Evolutionary conservation across 106 monocot genomes (phyloP), one percentile per base, ranked within the genome.

Genomic region (Dendrobium chrysotoxum): DNA sequence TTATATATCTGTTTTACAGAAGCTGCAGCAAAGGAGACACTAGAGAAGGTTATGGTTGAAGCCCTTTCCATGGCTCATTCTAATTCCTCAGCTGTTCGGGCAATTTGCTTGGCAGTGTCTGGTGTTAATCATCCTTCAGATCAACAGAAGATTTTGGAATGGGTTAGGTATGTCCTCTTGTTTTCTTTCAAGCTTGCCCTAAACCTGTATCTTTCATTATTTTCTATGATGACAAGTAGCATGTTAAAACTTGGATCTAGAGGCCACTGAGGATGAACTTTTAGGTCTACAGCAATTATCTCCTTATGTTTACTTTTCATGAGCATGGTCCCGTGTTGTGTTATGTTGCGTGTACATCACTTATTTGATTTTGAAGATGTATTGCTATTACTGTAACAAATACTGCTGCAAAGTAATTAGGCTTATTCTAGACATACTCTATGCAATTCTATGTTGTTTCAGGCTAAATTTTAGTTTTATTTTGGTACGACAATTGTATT

Each of bases 41-140:
- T 99, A 70, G 90, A 91, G 53, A 45, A 87, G 75, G 95, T 99
- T 42, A 95, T 99, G 89, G 80, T 77, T 73, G 76, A 92, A 45
- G 92, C 95, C 40, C 93, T 99, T 72, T 76, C 76, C 40, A 85
- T 84, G 83, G 89, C 89, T 80, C 72, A 82, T 41, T 80, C 80
- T 67, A 90, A 70, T 61, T 88, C 77, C 72, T 83, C 86, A 79
- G 87, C 87, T 80, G 98, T 99, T 46, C 86, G 81, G n/a, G 98
- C 98, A 47, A 84, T 99, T 83, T 99, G 98, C 86, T 88, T 99
- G 80, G 98, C 93, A 79, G 85, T 99, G 46, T 95, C 98, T 80
- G 98, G 98, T 53, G 98, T 99, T 47, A 93, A 99, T 75, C 95
- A 95, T 86, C 93, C 91, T 78, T 82, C 89, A 61, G 98, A 99